A percentile compares a stretch with the other conserved stretches of the same genome.
phyloP scores from a whole-genome alignment of 169 alveolate genomes.

The Besnoitia besnoiti region DNA sequence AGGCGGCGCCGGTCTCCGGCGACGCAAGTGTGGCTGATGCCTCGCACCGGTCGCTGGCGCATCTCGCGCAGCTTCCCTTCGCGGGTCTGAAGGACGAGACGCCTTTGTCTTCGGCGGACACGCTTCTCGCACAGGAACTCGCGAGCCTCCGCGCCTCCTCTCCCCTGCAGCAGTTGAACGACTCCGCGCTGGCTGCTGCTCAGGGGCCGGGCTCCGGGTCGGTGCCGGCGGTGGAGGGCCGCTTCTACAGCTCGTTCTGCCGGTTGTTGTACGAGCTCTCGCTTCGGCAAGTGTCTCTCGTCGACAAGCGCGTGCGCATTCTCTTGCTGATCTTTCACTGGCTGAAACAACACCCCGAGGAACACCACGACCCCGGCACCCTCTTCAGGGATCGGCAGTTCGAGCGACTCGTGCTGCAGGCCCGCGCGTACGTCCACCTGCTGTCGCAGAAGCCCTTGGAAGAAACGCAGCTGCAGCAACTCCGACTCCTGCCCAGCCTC shows the following conservation, averaged over 20 bases:
- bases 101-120: no score
- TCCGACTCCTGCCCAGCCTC: conserved; percentile 45
- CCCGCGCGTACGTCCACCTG: conserved; percentile 75
- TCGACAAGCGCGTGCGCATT: conserved; percentile 75
- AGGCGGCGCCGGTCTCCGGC: no score
- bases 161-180: background rate
- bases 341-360: conserved; percentile 74
- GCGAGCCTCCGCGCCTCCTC: no score
- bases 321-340: conserved; percentile 75
- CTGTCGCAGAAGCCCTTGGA: conserved; percentile 65
- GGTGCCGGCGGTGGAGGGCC: background rate
- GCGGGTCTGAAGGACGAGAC: no score
- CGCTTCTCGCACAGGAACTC: no score
- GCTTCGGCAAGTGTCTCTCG: conserved; percentile 65
- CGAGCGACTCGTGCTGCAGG: conserved; percentile 72
- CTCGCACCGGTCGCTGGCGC: no score
- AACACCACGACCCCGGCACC: conserved; percentile 70
- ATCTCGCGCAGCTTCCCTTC: no score
- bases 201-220: background rate
- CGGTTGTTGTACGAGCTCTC: conserved; percentile 62
- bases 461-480: conserved; percentile 58
- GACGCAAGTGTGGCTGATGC: no score
- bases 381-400: conserved; percentile 66
- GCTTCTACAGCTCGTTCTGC: conserved; percentile 52
- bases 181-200: background rate